phyloP scores from a whole-genome alignment of 31 red algal species.

The Odonthalia washingtoniensis region DNA sequence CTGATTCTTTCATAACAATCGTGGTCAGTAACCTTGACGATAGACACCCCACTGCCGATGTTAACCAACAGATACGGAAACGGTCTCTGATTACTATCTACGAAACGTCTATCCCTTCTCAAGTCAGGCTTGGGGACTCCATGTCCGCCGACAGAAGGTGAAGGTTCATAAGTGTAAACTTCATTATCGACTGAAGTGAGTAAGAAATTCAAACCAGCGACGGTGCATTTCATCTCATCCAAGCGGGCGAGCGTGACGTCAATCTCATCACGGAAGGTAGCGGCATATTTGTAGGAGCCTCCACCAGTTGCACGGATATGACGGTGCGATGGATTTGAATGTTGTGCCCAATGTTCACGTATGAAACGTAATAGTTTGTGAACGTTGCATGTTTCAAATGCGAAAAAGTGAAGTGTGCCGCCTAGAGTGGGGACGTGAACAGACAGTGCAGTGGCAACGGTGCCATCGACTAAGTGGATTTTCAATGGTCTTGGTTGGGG shows the following conservation, averaged over 20 bases:
- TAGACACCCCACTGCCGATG: conserved; percentile 94
- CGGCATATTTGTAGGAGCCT: conserved; percentile 89
- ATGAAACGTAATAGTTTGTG: conserved; percentile 89
- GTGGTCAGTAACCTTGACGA: conserved; percentile 88
- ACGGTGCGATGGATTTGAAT: conserved; percentile 1
- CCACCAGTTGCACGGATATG: conserved; percentile 93
- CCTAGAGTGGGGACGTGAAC: conserved; percentile 82
- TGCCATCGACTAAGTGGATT: conserved; percentile 65
- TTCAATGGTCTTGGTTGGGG: conserved; percentile 35
- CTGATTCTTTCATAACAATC: conserved; percentile 82
- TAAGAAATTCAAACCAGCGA: conserved; percentile 93
- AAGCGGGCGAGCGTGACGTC: conserved; percentile 73
- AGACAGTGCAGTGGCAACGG: conserved; percentile 58
- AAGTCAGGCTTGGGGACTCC: neutral
- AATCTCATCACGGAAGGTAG: conserved; percentile 76
- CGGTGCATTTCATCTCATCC: conserved; percentile 95
- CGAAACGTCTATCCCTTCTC: conserved; percentile 38
- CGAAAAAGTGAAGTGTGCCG: conserved; percentile 92
- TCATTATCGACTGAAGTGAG: conserved; percentile 86
- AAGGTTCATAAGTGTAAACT: conserved; percentile 57
- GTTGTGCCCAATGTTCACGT: conserved; percentile 67
- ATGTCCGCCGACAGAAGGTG: neutral
- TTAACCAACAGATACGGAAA: conserved; percentile 97
- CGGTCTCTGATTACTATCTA: conserved; percentile 65
- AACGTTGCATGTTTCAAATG: conserved; percentile 91